Base-by-base conservation (phyloP, 139 green algal species). In the Chlorella sorokiniana region DNA sequence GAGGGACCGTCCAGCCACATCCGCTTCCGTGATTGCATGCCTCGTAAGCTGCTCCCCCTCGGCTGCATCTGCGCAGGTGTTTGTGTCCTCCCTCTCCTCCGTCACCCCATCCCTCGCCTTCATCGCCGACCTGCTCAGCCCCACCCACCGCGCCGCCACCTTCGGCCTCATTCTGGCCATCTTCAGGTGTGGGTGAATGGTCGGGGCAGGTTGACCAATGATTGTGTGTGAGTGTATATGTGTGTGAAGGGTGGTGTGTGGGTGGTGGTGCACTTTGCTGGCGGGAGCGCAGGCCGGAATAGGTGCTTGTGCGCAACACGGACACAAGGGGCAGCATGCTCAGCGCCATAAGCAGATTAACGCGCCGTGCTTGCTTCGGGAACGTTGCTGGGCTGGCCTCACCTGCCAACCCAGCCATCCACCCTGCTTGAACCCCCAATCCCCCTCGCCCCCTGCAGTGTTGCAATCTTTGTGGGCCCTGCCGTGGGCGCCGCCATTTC, bases 101-200 rank as follows among this genome's bases (percentile, higher is more conserved):
- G 86, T 96, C 45, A 80, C 86, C 5, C 69, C 88, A 0, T 79
- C 78, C 29, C 83, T 95, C 22, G 84, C 91, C 35, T 94, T 88
- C 76, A 75, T 90, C 14, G 84, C 90, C 14, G 92, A 95, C 82
- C 48, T 85, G 3, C 54, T 95, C 56, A 76, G 82, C 23, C 88
- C 89, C 0, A 33, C 62, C 31, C 76, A 92, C 63, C 71, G 92
- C 1, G 89, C 90, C 10, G 76, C 88, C 11, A 75, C 65, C 59
- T 95, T 94, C 77, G 92, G 89, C 33, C 68, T 92, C 10, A 83
- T 92, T 31, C 77, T 94, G 79, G 90, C 86, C 0, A 78, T 75
- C 33, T 93, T 94, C 76, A 79, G 73, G 73, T 79, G 51, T 8
- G 72, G 2, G 4, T 54, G 64, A 1, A 5, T 2, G 9, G 2